Base-by-base conservation (phyloP, 139 green algal species). In the Coccomyxa sp. region DNA sequence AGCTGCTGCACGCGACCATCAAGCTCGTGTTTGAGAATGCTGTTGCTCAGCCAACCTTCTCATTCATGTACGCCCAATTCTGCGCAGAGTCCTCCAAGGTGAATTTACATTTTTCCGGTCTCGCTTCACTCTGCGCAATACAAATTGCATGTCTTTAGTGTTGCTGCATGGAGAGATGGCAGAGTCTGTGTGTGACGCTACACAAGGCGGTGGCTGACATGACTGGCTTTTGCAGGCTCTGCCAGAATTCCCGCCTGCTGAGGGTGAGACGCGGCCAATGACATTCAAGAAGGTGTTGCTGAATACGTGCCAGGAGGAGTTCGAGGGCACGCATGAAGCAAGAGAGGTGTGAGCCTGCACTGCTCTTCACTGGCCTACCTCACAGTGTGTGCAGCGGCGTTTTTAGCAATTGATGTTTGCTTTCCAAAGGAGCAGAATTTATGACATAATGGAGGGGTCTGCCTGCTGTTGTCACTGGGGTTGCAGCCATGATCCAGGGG, bases 261-360 rank as follows among this genome's bases (percentile, higher is more conserved):
- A 89, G 64, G 91, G 90, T 18, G 84, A 90, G n/a, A 82, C 91
- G 27, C 89, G 92, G 82, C 89, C 90, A 29, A 82, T 97, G 27
- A 91, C 80, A 16, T 99, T 99, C 89, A 83, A 86, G 36, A 87
- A 95, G 41, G 92, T 99, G 76, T 89, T 99, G 85, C 91, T 98
- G 69, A 98, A 99, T 88, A 99, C 95, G 7, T 99, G 97, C 89
- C 96, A 99, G 89, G 94, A 97, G 72, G 94, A 99, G 86, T 99
- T 98, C 78, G 95, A 98, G 90, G 89, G 85, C 18, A 89, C 91
- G 31, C 85, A 89, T 64, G 78, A 86, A 33, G 86, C 85, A 6
- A 80, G 91, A 27, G 84, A 86, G 89, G 91, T 92, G 82, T 31
- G 2, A 64, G 22, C 22, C 50, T 7, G 4, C 50, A 64, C 50